Conservation (phyloP, 306 rosid genomes). For the Acacia melanoxylon region DNA sequence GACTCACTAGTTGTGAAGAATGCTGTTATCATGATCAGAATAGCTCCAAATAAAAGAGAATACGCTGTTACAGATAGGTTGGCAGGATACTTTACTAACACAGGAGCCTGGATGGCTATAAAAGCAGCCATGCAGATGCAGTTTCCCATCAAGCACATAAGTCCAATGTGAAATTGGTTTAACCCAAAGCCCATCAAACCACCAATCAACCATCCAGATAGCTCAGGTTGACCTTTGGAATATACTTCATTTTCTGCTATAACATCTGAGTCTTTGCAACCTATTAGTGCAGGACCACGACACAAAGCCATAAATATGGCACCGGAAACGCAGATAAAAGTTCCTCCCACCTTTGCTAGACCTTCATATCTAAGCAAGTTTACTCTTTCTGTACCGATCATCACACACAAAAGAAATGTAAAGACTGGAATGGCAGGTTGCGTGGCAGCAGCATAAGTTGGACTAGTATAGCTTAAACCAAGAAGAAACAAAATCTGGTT, state of each 20-base stretch:
- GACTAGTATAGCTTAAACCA: constrained; percentile 94
- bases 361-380: constrained; percentile 75
- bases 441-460: constrained; percentile 92
- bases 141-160: constrained; percentile 84
- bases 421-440: constrained; percentile 95
- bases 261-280: constrained; percentile 41
- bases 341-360: constrained; percentile 82
- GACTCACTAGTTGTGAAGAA: constrained; percentile 56
- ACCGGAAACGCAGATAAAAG: constrained; percentile 80
- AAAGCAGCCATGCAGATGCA: constrained; percentile 95
- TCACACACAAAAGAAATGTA: constrained; percentile 70
- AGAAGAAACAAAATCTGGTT: constrained; percentile 94
- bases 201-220: constrained; percentile 67
- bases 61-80: constrained; percentile 81
- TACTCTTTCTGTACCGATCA: constrained; percentile 94
- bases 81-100: constrained; percentile 75
- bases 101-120: constrained; percentile 86
- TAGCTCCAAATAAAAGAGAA: constrained; percentile 77
- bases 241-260: constrained; percentile 52
- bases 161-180: constrained; percentile 80
- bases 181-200: constrained; percentile 59
- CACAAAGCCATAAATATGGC: constrained; percentile 80
- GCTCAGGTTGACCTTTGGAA: constrained; percentile 89
- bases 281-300: constrained; percentile 76
- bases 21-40: constrained; percentile 67